phyloP scores from a whole-genome alignment of 2,329 filamentous ascomycete genomes.

The Trichoderma sp. region DNA sequence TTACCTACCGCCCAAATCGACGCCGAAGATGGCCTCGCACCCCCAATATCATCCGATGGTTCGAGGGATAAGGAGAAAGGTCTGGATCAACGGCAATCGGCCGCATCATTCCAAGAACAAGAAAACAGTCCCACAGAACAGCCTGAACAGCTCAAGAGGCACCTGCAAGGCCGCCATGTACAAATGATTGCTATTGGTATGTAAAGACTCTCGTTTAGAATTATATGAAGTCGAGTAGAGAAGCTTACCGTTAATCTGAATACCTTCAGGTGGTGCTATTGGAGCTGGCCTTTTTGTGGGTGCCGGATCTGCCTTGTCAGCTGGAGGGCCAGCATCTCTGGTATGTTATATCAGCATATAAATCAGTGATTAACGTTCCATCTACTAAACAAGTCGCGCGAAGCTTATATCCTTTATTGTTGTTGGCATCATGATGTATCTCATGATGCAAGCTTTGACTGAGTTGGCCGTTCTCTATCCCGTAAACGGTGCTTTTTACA shows the following conservation, averaged over 20 bases:
- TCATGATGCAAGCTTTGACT: neutral
- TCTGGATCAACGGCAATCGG: neutral
- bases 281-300: neutral
- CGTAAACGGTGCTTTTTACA: neutral
- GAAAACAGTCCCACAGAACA: neutral
- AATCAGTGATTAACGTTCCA: too few relatives aligned
- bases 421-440: too few relatives aligned
- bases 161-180: neutral
- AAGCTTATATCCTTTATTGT: too few relatives aligned
- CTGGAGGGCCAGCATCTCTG: too few relatives aligned
- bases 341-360: too few relatives aligned
- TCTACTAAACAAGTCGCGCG: too few relatives aligned
- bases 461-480: neutral
- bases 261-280: neutral
- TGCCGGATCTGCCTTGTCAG: neutral
- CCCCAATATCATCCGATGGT: too few relatives aligned
- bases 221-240: too few relatives aligned
- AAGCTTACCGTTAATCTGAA: neutral
- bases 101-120: neutral
- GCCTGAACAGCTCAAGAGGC: neutral
- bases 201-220: neutral
- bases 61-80: neutral
- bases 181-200: neutral
- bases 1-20: too few relatives aligned
- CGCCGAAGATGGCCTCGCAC: too few relatives aligned